These are phyloP conservation scores for Phytophthora fragariae DNA, from an alignment of 352 stramenopile species.

Conservation along the genomic window DNA sequence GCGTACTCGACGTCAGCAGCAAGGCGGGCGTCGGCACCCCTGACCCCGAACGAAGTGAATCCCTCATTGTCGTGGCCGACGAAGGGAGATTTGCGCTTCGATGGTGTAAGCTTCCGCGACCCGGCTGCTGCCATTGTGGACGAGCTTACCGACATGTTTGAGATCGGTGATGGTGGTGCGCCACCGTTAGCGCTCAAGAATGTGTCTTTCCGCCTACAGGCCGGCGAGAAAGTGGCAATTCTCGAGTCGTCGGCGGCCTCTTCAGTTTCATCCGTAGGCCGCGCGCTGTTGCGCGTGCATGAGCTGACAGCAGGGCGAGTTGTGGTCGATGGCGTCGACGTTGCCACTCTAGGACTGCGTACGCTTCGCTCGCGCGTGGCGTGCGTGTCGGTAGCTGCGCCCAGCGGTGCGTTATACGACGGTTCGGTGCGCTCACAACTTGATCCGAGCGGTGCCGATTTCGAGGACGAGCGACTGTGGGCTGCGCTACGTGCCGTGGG, in stretches of 20 bases:
- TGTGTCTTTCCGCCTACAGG: slow-evolving; percentile 79
- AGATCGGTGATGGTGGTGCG: slow-evolving; percentile 62
- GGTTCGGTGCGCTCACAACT: slow-evolving; percentile 93
- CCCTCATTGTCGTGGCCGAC: slow-evolving; percentile 82
- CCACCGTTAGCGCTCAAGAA: slow-evolving; percentile 47
- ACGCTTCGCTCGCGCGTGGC: slow-evolving; percentile 90
- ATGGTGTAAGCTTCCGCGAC: slow-evolving; percentile 93
- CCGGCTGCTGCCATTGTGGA: slow-evolving; percentile 39
- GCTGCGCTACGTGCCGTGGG: slow-evolving; percentile 56
- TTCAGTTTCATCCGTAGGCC: slow-evolving; percentile 85
- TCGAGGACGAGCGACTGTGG: slow-evolving; percentile 48
- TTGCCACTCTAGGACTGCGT: slow-evolving; percentile 80
- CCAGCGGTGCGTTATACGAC: slow-evolving; percentile 89
- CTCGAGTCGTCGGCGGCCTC: slow-evolving; percentile 90
- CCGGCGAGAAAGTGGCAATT: slow-evolving; percentile 92
- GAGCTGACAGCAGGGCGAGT: slow-evolving; percentile 92
- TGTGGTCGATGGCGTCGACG: slow-evolving; percentile 93
- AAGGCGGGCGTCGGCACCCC: slow-evolving; percentile 22
- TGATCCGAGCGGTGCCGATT: slow-evolving; percentile 83
- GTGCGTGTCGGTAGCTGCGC: slow-evolving; percentile 96
- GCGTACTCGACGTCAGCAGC: slow-evolving; percentile 32
- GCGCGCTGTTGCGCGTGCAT: slow-evolving; percentile 94
- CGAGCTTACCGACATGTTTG: slow-evolving; percentile 38
- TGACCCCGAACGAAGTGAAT: slow-evolving; percentile 44
- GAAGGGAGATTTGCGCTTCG: slow-evolving; percentile 88